Conservation (phyloP, 1,139 yeast species). For the Yamadazyma epiphylla region DNA sequence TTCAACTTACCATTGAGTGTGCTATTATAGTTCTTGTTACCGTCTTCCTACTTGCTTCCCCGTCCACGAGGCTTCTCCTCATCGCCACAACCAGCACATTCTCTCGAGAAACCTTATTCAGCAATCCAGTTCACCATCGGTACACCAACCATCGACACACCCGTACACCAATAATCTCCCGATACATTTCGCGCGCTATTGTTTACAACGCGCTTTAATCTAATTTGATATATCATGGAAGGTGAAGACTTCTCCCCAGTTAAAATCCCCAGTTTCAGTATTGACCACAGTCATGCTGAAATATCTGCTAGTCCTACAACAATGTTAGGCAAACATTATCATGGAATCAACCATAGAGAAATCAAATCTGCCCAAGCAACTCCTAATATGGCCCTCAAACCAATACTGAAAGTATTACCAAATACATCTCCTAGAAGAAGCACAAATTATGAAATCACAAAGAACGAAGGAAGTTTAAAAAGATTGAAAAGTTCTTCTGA, state of each 20-base stretch:
- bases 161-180: too few relatives aligned
- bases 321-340: slow-evolving; percentile 30
- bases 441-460: neutral
- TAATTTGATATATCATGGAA: too few relatives aligned
- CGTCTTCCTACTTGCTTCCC: too few relatives aligned
- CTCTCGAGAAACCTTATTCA: too few relatives aligned
- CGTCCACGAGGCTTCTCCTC: too few relatives aligned
- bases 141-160: too few relatives aligned
- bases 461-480: slow-evolving; percentile 12
- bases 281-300: slow-evolving; percentile 3
- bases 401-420: slow-evolving; percentile 2
- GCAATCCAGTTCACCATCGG: too few relatives aligned
- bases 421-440: slow-evolving; percentile 7
- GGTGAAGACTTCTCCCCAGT: slow-evolving; percentile 6
- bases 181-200: too few relatives aligned
- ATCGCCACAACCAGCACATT: too few relatives aligned
- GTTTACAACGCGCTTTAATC: too few relatives aligned
- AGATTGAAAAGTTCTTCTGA: slow-evolving; percentile 11
- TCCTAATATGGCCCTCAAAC: neutral
- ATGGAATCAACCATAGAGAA: slow-evolving; percentile 27
- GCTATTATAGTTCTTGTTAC: too few relatives aligned
- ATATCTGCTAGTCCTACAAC: slow-evolving; percentile 5
- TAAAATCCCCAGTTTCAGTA: slow-evolving; percentile 2
- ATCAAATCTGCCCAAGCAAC: slow-evolving; percentile 1
- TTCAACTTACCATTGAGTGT: too few relatives aligned